Evolutionary conservation across 2,329 filamentous ascomycete species (phyloP), one percentile per base, ranked within the genome.

Genomic region (Nemania sp.): DNA sequence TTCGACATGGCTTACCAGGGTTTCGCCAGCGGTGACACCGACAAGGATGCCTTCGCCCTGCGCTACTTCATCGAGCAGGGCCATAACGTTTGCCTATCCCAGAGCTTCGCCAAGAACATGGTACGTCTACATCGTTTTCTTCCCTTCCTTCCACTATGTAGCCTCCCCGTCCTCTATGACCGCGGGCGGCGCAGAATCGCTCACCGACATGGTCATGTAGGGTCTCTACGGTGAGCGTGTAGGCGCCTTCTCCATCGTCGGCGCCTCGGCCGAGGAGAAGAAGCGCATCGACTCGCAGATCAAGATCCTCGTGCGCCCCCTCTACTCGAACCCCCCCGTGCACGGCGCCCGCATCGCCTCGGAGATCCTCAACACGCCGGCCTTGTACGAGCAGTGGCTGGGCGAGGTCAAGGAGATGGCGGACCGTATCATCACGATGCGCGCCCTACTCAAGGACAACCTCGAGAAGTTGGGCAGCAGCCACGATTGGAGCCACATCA

Each of bases 1-100:
- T 99, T 98, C 85, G 95, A 98, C 83, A 98, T 98, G 94, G 95
- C 95, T 72, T 99, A 99, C 88, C 95, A 99, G 85, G 95, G 95
- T 76, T 98, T 99, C 79, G 95, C 95, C 76, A 96, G 92, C 72
- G 95, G 95, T 75, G 89, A 97, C 83, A 96, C 93, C 72, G 89
- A 97, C 86, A 90, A 90, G 82, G 95, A 99, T 80, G 96, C 96
- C 72, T 98, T 95, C 80, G 93, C 96, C 69, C 88, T 98, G 74
- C 90, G 96, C 74, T 87, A 98, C 87, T 99, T 99, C 81, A 90
- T 98, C 80, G 88, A 93, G 84, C 86, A 98, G 84, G 95, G 95
- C 77, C 94, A 97, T 86, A 89, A 93, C 79, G 89, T 96, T 79
- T 90, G 90, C 79, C 89, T 98, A 71, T 91, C 92, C 77, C 95